Base-by-base conservation (phyloP, 129 eudicot genomes). In the Flaveria brownii region DNA sequence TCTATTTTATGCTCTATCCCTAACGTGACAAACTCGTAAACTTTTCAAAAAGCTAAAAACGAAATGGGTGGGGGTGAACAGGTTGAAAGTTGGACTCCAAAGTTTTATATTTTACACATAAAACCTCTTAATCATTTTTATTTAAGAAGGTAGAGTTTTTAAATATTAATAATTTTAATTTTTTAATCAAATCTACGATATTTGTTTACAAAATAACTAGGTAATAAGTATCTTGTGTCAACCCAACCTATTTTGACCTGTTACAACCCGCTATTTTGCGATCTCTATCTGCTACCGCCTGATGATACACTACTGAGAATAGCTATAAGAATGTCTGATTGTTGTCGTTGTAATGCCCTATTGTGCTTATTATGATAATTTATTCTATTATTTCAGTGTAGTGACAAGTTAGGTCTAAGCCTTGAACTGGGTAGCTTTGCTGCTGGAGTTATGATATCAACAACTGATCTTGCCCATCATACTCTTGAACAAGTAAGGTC, bases 381-480 rank as follows among this genome's bases (percentile, higher is more conserved):
- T 17, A 54, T 54, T 54, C 45, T 42, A 26, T 52, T 8, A 30
- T 78, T 83, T 73, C 91, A 92, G 97, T 89, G 91, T 86, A 92
- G 97, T 72, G 97, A 92, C 82, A 92, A 92, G 84, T 79, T 92
- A 74, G 97, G 97, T 57, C 83, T 92, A 47, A 92, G 97, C 84
- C 97, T 89, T 71, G 97, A 92, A 83, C 79, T 92, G 82, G 97
- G 97, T 30, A 87, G 96, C 83, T 92, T 92, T 82, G 97, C 97
- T 76, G 97, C 97, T 81, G 97, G 97, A 74, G 96, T 92, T 82
- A 92, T 92, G 97, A 92, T 92, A 75, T 89, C 97, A 78, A 87
- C 97, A 33, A 92, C 97, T 60, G 97, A 92, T 82, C 88, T 84
- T 68, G 96, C 90, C 76, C 97, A 89, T 30, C 96, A 87, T 84